Conservation (phyloP, 2,329 filamentous ascomycete species). For the Pyrenochaeta sp. region DNA sequence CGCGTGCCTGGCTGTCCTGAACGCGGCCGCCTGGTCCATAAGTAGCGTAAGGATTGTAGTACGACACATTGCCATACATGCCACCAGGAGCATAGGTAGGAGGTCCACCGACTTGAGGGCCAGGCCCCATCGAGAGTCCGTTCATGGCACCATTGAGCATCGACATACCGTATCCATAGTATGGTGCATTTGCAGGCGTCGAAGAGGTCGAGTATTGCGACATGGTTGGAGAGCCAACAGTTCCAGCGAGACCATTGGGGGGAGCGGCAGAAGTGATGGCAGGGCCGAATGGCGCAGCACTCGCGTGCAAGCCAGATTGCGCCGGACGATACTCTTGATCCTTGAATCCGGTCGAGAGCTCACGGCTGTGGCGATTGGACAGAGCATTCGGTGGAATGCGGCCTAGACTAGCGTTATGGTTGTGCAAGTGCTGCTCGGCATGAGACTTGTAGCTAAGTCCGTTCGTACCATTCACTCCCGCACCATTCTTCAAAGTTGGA, state of each 20-base stretch:
- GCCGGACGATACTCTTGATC: constrained; percentile 65
- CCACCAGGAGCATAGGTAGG: constrained; percentile 30
- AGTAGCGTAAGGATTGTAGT: constrained; percentile 42
- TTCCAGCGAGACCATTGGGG: constrained; percentile 29
- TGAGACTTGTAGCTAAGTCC: constrained; percentile 57
- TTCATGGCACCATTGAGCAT: constrained; percentile 75
- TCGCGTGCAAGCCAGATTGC: constrained; percentile 81
- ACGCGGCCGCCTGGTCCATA: constrained; percentile 60
- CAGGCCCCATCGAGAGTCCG: constrained; percentile 59
- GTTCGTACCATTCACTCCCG: constrained; percentile 55
- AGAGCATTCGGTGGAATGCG: constrained; percentile 75
- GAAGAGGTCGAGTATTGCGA: constrained; percentile 43
- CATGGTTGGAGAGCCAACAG: constrained; percentile 41
- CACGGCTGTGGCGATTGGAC: constrained; percentile 75
- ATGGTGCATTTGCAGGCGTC: constrained; percentile 36
- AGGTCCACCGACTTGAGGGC: constrained; percentile 52
- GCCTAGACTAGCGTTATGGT: constrained; percentile 84
- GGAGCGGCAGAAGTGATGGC: constrained; percentile 53
- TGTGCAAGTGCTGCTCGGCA: constrained; percentile 66
- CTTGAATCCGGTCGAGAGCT: constrained; percentile 64
- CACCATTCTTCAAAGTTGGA: constrained; percentile 79
- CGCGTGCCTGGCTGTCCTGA: constrained; percentile 78
- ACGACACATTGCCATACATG: constrained; percentile 33
- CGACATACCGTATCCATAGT: constrained; percentile 65
- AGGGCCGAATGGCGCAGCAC: constrained; percentile 80